phyloP scores from a whole-genome alignment of 257 asterid species.

The Solanum commersonii region DNA sequence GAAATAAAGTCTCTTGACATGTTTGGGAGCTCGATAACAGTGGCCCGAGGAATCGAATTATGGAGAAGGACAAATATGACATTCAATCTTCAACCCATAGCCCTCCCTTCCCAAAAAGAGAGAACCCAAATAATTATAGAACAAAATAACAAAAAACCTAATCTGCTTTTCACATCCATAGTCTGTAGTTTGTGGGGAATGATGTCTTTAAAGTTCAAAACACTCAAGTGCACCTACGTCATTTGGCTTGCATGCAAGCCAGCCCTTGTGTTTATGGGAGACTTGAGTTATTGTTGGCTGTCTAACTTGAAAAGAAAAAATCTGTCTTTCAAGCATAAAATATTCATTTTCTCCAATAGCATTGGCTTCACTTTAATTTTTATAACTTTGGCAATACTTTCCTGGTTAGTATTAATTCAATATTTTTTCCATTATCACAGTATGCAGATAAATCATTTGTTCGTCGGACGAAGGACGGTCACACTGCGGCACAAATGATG shows the following conservation, averaged over 20 bases:
- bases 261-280: neutral
- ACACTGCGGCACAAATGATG: conserved; percentile 50
- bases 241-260: neutral
- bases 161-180: neutral
- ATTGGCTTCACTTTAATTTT: neutral
- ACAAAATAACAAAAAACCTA: neutral
- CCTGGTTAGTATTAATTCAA: neutral
- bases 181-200: neutral
- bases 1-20: neutral
- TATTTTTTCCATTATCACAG: conserved; percentile 29
- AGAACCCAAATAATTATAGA: neutral
- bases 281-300: neutral
- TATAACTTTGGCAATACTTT: neutral
- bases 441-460: conserved; percentile 87
- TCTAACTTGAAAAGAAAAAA: neutral
- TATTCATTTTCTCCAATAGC: neutral
- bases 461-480: conserved; percentile 56
- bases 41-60: neutral
- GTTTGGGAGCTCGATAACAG: neutral
- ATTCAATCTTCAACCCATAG: neutral
- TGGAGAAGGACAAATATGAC: neutral
- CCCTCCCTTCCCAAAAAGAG: neutral
- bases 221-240: neutral
- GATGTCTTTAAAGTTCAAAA: neutral
- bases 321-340: neutral